Base-by-base conservation (phyloP, 2,329 filamentous ascomycete genomes). In the Colletotrichum theobromicola region DNA sequence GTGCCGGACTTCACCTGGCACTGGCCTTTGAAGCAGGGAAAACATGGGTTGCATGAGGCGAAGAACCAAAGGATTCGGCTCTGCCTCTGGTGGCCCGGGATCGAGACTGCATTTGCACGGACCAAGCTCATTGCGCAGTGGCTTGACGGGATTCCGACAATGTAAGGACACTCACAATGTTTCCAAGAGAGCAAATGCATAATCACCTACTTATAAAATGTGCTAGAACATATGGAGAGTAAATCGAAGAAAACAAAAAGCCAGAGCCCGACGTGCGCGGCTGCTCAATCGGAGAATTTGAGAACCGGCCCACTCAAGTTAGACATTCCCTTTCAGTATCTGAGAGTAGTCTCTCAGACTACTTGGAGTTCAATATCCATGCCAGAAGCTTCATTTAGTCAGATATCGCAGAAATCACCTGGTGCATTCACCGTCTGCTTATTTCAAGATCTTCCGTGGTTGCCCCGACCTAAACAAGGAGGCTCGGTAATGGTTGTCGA, bases 381-480 rank as follows among this genome's bases (percentile, higher is more conserved):
- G n/a, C n/a, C n/a, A n/a, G n/a, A 50, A 4, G 42, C 6, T 50
- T 21, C 0, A 0, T 13, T 7, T 12, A 4, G 42, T 21, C 0
- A 50, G 10, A 50, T 2, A 1, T 50, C 42, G n/a, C 2, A 50
- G 42, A 21, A 50, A 21, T 1, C 42, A 21, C n/a, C 35, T 37
- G 35, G 3, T 21, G 42, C n/a, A 50, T 21, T 50, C 2, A 4
- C 10, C 12, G 10, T 5, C 42, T 21, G n/a, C n/a, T 50, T 6
- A 50, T 50, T 50, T 50, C 10, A 21, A 2, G 2, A 7, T 12
- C 4, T 7, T 1, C 0, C 0, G n/a, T 50, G 12, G 42, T 1
- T 34, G 12, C n/a, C 1, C n/a, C 1, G 1, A 2, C 7, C n/a
- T 2, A n/a, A 21, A 50, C 13, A 10, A 50, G 0, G 0, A 50